Evolutionary conservation across 1,284 basidiomycete genomes (phyloP).

Genomic region (Coniferiporia weirii): DNA sequence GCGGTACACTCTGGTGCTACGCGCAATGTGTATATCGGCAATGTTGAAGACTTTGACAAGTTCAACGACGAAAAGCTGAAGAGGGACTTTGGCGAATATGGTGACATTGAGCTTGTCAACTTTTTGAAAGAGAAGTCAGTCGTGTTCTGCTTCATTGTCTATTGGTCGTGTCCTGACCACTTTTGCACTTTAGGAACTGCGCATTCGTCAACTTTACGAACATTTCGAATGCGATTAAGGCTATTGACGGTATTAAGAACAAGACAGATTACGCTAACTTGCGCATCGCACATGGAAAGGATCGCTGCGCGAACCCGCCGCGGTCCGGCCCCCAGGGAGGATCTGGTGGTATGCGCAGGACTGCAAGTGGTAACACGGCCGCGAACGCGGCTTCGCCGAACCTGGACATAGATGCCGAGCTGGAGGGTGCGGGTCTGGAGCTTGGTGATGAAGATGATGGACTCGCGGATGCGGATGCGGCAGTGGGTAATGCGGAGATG

Average conservation of each 20-base stretch:
- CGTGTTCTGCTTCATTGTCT: background rate
- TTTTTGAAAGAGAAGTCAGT: slow-evolving; percentile 89
- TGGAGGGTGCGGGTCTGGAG: slow-evolving; percentile 25
- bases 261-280: slow-evolving; percentile 79
- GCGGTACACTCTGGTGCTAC: slow-evolving; percentile 88
- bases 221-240: slow-evolving; percentile 91
- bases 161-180: background rate
- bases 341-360: slow-evolving; percentile 35
- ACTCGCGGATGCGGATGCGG: slow-evolving; percentile 25
- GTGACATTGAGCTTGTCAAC: slow-evolving; percentile 93
- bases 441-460: slow-evolving; percentile 22
- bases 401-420: slow-evolving; percentile 23
- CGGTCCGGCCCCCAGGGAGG: slow-evolving; percentile 72
- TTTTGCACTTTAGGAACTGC: slow-evolving; percentile 58
- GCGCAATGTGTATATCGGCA: slow-evolving; percentile 91
- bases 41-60: slow-evolving; percentile 86
- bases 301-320: slow-evolving; percentile 89
- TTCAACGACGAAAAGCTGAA: slow-evolving; percentile 84
- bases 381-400: slow-evolving; percentile 24
- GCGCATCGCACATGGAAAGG: slow-evolving; percentile 89
- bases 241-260: slow-evolving; percentile 87
- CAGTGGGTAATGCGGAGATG: slow-evolving; percentile 20
- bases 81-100: slow-evolving; percentile 86
- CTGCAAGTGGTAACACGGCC: slow-evolving; percentile 32
- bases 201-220: slow-evolving; percentile 94